Evolutionary conservation across 495 filamentous ascomycete genomes (phyloP), one percentile per base, ranked within the genome.

Genomic region (Cladorrhinum samala): DNA sequence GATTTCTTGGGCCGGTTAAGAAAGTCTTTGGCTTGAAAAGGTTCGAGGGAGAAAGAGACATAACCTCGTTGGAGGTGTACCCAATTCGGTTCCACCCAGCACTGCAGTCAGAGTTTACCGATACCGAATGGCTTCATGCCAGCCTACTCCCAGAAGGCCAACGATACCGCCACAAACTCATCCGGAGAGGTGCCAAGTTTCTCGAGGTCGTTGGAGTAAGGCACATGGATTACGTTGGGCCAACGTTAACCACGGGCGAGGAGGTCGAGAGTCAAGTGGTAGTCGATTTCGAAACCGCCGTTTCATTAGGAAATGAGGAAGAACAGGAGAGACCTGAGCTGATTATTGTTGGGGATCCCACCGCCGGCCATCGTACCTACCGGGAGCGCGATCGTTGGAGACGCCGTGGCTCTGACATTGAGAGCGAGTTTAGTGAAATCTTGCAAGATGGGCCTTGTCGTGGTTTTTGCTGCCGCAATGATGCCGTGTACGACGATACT

Each of bases 181-280:
- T 73, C 17, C 40, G 54, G 6, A 53, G 72, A 20, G 72, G 72
- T 7, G 58, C 45, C 17, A 56, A 42, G 41, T 77, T 73, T 40
- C 46, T 69, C n/a, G 59, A 69, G 4, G 49, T 71, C 1, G 18
- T 50, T 5, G 38, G 20, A 0, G 16, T 65, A 3, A 62, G 67
- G 39, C 70, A 68, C 20, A 64, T 71, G 63, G 46, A 69, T 18
- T 76, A 74, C 44, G 54, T 30, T 21, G 73, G 73, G 9, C 36
- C 59, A 0, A 69, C n/a, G n/a, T n/a, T 65, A 4, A 18, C 69
- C 16, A 53, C 56, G 1, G 56, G 49, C 4, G 71, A 72, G n/a
- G 61, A 76, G 46, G 62, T 73, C 11, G 71, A 77, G 8, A 71
- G 75, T 40, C 65, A 74, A 44, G 70, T 75, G 7, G 64, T 77